Evolutionary conservation across 495 filamentous ascomycete species (phyloP).

Genomic region (Lophiotrema nucula): DNA sequence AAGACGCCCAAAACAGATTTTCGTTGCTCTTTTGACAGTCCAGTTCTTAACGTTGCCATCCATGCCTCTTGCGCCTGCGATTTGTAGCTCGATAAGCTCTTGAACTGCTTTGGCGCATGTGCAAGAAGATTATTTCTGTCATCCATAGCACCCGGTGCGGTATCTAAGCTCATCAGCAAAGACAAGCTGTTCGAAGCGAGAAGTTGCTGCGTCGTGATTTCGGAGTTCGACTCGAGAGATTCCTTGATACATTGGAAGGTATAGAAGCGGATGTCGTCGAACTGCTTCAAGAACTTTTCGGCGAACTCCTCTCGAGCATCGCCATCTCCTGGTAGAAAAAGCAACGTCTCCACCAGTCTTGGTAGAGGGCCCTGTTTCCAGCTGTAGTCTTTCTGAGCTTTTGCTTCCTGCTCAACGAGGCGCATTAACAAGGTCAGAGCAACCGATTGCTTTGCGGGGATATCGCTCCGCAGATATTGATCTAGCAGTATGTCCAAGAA

Average conservation of each 20-base stretch:
- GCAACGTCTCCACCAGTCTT: conserved; percentile 59
- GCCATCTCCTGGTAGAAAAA: conserved; percentile 57
- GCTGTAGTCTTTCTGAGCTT: conserved; percentile 57
- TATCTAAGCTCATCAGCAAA: conserved; percentile 48
- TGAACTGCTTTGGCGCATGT: conserved; percentile 44
- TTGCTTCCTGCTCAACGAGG: conserved; percentile 69
- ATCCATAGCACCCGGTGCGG: conserved; percentile 47
- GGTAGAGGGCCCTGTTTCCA: conserved; percentile 65
- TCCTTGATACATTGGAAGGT: conserved; percentile 63
- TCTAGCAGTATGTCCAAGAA: conserved; percentile 47
- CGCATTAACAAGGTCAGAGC: conserved; percentile 79
- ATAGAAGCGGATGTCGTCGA: conserved; percentile 82
- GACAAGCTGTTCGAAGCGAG: conserved; percentile 23
- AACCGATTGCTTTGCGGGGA: conserved; percentile 47
- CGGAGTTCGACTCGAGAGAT: conserved; percentile 2
- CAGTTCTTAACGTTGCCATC: conserved; percentile 70
- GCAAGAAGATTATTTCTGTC: conserved; percentile 62
- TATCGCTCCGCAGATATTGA: conserved; percentile 23
- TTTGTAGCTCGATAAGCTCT: conserved; percentile 60
- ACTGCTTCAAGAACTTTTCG: conserved; percentile 71
- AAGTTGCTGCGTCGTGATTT: neutral
- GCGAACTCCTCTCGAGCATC: conserved; percentile 66
- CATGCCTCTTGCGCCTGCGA: conserved; percentile 75
- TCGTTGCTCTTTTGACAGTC: conserved; percentile 66
- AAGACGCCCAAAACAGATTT: conserved; percentile 75